Conservation (phyloP, 2,329 filamentous ascomycete species). For the Hypomyces rosellus region DNA sequence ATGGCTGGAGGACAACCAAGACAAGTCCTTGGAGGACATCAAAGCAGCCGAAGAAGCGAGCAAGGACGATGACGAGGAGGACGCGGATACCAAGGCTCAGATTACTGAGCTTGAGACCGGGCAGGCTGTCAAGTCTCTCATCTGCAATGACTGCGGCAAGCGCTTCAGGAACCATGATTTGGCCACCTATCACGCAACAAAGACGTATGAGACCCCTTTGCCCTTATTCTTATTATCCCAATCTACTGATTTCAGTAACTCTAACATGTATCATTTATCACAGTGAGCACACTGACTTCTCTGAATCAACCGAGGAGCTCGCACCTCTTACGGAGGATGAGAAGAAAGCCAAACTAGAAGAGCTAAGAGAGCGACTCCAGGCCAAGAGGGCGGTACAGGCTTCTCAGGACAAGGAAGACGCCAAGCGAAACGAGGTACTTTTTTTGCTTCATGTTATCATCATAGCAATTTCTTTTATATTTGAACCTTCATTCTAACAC, state of each 20-base stretch:
- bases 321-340: constrained; percentile 86
- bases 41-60: constrained; percentile 39
- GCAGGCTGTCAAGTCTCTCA: constrained; percentile 68
- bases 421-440: constrained; percentile 75
- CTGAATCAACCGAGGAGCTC: constrained; percentile 88
- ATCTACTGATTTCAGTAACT: neutral
- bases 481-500: neutral
- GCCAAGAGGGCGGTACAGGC: constrained; percentile 65
- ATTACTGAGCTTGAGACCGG: constrained; percentile 63
- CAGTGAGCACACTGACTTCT: constrained; percentile 81
- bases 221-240: neutral
- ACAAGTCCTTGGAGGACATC: constrained; percentile 79
- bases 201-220: constrained; percentile 52
- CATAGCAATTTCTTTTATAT: neutral
- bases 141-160: constrained; percentile 95
- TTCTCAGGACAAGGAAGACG: constrained; percentile 69
- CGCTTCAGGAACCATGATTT: constrained; percentile 75
- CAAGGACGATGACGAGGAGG: constrained; percentile 42
- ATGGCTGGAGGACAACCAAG: constrained; percentile 90
- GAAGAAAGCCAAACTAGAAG: constrained; percentile 71
- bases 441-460: too few species aligned
- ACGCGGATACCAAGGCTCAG: constrained; percentile 44
- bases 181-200: constrained; percentile 85
- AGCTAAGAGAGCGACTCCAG: constrained; percentile 65
- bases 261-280: constrained; percentile 10